Evolutionary conservation across 306 rosid species (phyloP), one percentile per base, ranked within the genome.

Genomic region (Abrus precatorius): DNA sequence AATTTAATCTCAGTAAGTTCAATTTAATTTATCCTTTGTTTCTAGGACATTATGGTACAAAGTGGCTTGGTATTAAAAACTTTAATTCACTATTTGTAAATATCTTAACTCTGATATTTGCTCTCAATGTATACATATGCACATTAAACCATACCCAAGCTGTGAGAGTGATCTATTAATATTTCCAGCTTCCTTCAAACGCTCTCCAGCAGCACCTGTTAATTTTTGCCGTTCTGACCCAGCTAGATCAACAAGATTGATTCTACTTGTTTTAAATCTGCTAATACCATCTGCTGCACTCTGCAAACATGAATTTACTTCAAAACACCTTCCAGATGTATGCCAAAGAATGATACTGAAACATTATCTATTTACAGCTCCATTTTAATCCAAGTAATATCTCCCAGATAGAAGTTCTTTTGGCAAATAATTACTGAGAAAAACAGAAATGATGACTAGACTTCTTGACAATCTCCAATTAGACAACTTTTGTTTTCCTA

Each of bases 141-240:
- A 69, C 27, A 63, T 9, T 55, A 56, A 70, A 86, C 60, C 90
- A 73, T 95, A 96, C 99, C 99, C 99, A 56, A 96, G 98, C 86
- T 96, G 99, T 61, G 99, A 96, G 81, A 93, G 97, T 50, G 99
- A 96, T 85, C 99, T 84, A 77, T 96, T 96, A 76, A 96, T 96
- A 87, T 93, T 96, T 76, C 98, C 98, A 50, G 99, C 99, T 86
- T 96, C 99, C 90, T 93, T 96, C 86, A 96, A 82, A 63, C 98
- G 95, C 80, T 96, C 99, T 70, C 99, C 99, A 20, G 99, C 99
- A 44, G 99, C 98, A 63, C 97, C 97, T 0, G 98, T 92, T 84
- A 84, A 71, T 73, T 93, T 96, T 79, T 96, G 99, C 74, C 99
- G 82, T 85, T 96, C 99, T 71, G 98, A 96, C 69, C 99, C 99